phyloP scores from a whole-genome alignment of 2,329 filamentous ascomycete genomes.

The Monilinia fructicola region DNA sequence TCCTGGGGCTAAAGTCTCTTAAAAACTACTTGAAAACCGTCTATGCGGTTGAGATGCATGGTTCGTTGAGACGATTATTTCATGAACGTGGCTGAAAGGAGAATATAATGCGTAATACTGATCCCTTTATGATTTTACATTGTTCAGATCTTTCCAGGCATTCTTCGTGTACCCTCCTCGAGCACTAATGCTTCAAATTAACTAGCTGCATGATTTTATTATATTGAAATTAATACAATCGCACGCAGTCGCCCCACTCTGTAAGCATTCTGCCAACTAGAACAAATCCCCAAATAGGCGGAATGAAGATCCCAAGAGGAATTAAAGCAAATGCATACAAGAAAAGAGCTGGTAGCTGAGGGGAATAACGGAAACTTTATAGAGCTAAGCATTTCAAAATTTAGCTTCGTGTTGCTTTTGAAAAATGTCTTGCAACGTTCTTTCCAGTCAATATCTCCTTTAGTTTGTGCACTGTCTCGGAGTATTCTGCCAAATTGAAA shows the following conservation, averaged over 20 bases:
- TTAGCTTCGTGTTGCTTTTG: not conserved
- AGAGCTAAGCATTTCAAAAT: not conserved
- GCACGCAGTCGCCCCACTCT: conserved; percentile 3
- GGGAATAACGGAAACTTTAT: not conserved
- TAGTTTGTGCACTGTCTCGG: not conserved
- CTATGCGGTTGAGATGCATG: too few relatives aligned
- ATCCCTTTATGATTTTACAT: too few relatives aligned
- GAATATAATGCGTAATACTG: not conserved
- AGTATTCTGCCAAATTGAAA: too few relatives aligned
- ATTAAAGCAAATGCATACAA: not conserved
- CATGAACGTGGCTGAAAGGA: too few relatives aligned
- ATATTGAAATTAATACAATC: not conserved
- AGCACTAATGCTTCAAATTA: not conserved
- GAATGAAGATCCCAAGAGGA: conserved; percentile 3
- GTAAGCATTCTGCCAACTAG: conserved; percentile 2
- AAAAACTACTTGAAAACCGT: too few relatives aligned
- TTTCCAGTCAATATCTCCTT: not conserved
- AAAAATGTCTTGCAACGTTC: too few relatives aligned
- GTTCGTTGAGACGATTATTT: too few relatives aligned
- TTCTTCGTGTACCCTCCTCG: not conserved
- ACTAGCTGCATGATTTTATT: not conserved
- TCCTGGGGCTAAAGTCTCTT: too few relatives aligned
- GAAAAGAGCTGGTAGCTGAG: too few relatives aligned
- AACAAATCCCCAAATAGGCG: conserved; percentile 5
- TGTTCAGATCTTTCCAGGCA: too few relatives aligned